Base-by-base conservation (phyloP, 2,329 filamentous ascomycete genomes). In the Byssochlamys sp. region DNA sequence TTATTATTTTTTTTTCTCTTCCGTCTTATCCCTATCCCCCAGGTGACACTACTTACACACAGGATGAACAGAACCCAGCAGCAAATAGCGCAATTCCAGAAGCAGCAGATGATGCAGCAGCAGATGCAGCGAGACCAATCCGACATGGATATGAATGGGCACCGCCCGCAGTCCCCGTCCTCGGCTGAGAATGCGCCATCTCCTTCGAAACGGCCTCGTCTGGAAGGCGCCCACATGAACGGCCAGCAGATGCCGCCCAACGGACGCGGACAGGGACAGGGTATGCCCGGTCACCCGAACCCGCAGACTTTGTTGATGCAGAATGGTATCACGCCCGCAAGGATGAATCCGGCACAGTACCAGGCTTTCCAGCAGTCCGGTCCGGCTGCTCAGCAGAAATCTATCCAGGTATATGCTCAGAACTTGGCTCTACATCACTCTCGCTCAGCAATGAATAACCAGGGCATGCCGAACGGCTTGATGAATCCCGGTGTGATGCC, bases 41-140 rank as follows among this genome's bases (percentile, higher is more conserved):
- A 14, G 39, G 39, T 19, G 6, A 45, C 19, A 6, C 39, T 45
- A 45, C 29, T 31, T 31, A 45, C 39, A n/a, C 39, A 19, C 35
- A 24, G 39, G 25, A 53, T 28, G 26, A 50, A 14, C 61, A 88
- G 84, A 58, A 73, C 70, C 57, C 84, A 85, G 39, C 84, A 88
- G 71, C 78, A 82, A 61, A 85, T 92, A 78, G 83, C 84, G 52
- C 84, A 89, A 75, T 78, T 90, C 61, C 83, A 85, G 62, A 82
- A 85, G 61, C 77, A 76, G 67, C 73, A 80, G 65, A 82, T 83
- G 71, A 86, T 91, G 75, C 84, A 88, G 67, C 85, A 86, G 58
- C 85, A 89, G 70, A 95, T 96, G 89, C 89, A 92, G 71, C 83
- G 90, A 59, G 90, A 95, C 67, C 88, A 89, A 56, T 92, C 90